phyloP scores from a whole-genome alignment of 164 flowering plant genomes.

The Warburgia ugandensis region DNA sequence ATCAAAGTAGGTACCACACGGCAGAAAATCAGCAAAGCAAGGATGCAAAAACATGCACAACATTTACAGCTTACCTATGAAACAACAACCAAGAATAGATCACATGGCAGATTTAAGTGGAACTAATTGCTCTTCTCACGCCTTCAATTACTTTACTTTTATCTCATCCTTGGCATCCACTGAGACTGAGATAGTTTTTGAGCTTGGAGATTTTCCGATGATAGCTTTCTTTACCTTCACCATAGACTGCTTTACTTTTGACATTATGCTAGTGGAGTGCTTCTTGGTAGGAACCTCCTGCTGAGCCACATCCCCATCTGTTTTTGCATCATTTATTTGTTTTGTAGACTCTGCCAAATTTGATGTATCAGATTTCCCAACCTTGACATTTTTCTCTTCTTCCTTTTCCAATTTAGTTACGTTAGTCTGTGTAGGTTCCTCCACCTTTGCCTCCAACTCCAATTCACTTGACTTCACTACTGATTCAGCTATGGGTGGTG shows the following conservation, averaged over 20 bases:
- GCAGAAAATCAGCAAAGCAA: background rate
- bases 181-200: slow-evolving; percentile 32
- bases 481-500: background rate
- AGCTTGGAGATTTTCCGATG: slow-evolving; percentile 61
- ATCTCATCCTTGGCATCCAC: slow-evolving; percentile 41
- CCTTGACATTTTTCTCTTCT: slow-evolving; percentile 7
- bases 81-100: background rate
- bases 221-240: slow-evolving; percentile 79
- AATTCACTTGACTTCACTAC: slow-evolving; percentile 3
- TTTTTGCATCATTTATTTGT: slow-evolving; percentile 20
- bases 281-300: slow-evolving; percentile 20
- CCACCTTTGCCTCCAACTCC: slow-evolving; percentile 4
- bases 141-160: slow-evolving; percentile 37
- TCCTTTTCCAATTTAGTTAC: slow-evolving; percentile 17
- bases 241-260: slow-evolving; percentile 61
- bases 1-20: background rate
- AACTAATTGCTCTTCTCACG: background rate
- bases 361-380: slow-evolving; percentile 14
- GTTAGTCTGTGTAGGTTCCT: slow-evolving; percentile 12
- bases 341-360: slow-evolving; percentile 9
- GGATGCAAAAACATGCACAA: background rate
- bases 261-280: slow-evolving; percentile 26
- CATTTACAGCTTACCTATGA: background rate
- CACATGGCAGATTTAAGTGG: background rate
- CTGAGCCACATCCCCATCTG: too few relatives aligned